Conservation (phyloP, 225 moss, liverwort and hornwort species). For the Polytrichum formosum region DNA sequence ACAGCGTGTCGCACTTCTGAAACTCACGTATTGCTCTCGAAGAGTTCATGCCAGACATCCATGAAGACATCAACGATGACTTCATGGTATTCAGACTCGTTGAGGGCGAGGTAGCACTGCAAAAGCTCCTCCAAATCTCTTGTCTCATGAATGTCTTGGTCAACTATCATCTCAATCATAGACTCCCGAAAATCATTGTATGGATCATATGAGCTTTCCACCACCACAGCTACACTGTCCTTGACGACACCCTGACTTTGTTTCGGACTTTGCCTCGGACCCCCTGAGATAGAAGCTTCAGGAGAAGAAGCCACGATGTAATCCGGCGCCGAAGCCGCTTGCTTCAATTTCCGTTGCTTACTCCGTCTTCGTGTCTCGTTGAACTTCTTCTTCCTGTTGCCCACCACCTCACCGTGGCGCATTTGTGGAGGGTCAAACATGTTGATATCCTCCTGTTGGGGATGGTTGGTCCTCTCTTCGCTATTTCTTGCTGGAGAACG, state of each 20-base stretch:
- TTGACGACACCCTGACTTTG: constrained; percentile 30
- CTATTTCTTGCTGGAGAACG: constrained; percentile 8
- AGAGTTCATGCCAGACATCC: constrained; percentile 65
- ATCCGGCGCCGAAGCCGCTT: not conserved
- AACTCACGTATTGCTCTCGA: constrained; percentile 17
- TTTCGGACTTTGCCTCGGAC: not conserved
- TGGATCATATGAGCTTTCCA: constrained; percentile 65
- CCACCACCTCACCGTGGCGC: constrained; percentile 17
- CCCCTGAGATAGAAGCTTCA: not conserved
- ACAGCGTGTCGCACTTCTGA: not conserved
- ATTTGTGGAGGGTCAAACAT: constrained; percentile 1
- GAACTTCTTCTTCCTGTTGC: not conserved
- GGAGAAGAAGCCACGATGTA: constrained; percentile 7
- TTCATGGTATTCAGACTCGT: constrained; percentile 57
- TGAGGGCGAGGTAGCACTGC: constrained; percentile 72
- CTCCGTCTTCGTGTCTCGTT: constrained; percentile 9
- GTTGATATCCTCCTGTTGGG: constrained; percentile 12
- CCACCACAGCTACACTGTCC: constrained; percentile 73
- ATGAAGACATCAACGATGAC: constrained; percentile 69
- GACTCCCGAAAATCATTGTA: constrained; percentile 68
- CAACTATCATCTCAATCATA: constrained; percentile 75
- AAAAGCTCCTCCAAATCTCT: constrained; percentile 61
- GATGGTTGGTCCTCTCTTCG: constrained; percentile 23
- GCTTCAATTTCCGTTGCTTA: constrained; percentile 13
- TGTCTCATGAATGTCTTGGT: constrained; percentile 57